These are phyloP conservation scores for Rhodotorula graminis DNA, from an alignment of 768 basidiomycete genomes.

Conservation along the genomic window DNA sequence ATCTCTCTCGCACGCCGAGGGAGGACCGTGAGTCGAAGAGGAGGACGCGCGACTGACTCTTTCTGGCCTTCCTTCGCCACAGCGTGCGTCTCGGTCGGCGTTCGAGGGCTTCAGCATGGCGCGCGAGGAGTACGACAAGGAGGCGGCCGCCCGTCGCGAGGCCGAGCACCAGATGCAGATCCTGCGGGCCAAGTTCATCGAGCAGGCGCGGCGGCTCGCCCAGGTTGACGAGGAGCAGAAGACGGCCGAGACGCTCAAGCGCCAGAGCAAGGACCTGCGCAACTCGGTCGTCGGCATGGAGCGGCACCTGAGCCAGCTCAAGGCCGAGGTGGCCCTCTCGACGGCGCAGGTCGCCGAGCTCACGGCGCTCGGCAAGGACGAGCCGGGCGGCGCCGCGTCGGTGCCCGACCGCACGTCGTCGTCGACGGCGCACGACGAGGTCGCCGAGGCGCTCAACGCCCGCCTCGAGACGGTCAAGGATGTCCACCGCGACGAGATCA, in stretches of 20 bases:
- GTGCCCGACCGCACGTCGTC: constrained; percentile 12
- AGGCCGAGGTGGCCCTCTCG: constrained; percentile 83
- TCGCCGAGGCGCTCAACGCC: constrained; percentile 67
- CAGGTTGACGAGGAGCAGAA: constrained; percentile 73
- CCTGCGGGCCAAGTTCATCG: constrained; percentile 75
- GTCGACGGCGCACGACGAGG: constrained; percentile 36
- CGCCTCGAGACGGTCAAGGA: constrained; percentile 80
- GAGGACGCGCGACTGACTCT: not conserved
- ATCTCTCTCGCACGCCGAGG: not conserved
- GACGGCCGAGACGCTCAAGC: constrained; percentile 67
- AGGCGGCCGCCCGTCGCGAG: constrained; percentile 78
- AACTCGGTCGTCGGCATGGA: constrained; percentile 73
- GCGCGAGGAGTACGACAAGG: constrained; percentile 88
- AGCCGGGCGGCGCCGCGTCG: constrained; percentile 52
- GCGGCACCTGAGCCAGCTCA: constrained; percentile 76
- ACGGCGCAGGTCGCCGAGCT: constrained; percentile 92
- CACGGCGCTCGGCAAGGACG: constrained; percentile 56
- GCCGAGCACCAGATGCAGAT: constrained; percentile 87
- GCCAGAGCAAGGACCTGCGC: constrained; percentile 71
- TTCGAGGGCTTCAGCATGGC: constrained; percentile 89
- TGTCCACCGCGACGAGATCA: constrained; percentile 80
- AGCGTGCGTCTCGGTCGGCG: constrained; percentile 88
- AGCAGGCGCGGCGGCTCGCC: constrained; percentile 79
- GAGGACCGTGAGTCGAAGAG: not conserved
- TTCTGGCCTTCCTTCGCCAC: not conserved